These are phyloP conservation scores for Populus hybrid DNA, from an alignment of 441 rosid species.

Conservation along the genomic window DNA sequence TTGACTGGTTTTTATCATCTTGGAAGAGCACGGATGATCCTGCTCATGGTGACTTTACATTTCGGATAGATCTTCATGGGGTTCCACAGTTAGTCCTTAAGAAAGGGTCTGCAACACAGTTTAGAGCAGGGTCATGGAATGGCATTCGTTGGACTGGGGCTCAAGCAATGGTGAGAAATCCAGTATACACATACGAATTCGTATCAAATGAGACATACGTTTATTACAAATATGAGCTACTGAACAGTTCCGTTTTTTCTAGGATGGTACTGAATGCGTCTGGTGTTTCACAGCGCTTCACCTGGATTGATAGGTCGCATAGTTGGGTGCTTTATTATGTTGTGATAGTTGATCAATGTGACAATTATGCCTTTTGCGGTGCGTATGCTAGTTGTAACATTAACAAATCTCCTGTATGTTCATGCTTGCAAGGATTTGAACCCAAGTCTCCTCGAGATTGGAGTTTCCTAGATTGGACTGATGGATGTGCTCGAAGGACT, in stretches of 20 bases:
- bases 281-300: constrained; percentile 37
- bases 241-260: constrained; percentile 26
- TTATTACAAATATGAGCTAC: constrained; percentile 32
- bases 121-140: constrained; percentile 67
- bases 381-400: constrained; percentile 43
- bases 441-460: constrained; percentile 44
- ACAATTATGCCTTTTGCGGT: constrained; percentile 45
- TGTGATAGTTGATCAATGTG: constrained; percentile 58
- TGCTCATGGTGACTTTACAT: constrained; percentile 36
- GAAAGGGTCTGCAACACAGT: constrained; percentile 8
- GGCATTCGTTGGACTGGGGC: constrained; percentile 57
- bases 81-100: constrained; percentile 43
- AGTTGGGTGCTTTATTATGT: constrained; percentile 45
- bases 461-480: constrained; percentile 43
- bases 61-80: constrained; percentile 35
- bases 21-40: constrained; percentile 50
- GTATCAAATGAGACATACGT: constrained; percentile 22
- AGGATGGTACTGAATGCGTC: constrained; percentile 35
- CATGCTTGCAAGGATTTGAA: constrained; percentile 49
- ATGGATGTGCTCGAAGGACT: constrained; percentile 51
- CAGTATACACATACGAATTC: constrained; percentile 34
- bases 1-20: constrained; percentile 33
- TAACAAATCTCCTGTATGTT: constrained; percentile 48
- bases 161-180: neutral
- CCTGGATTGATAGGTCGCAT: constrained; percentile 36